Conservation (phyloP, 345 rosid genomes). For the Microthlaspi erraticum region DNA sequence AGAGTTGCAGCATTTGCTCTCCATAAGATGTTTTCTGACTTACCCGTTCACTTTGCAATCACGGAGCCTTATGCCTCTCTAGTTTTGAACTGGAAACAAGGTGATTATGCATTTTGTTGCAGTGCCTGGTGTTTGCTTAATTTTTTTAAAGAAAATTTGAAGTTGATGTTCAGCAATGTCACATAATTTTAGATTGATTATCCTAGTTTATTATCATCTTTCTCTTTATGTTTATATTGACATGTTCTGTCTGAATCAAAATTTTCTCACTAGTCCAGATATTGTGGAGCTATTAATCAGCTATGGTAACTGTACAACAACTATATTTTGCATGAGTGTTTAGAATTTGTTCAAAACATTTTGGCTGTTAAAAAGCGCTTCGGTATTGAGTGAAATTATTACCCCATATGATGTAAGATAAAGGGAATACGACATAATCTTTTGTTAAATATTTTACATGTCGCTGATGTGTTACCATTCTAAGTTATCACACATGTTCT, state of each 20-base stretch:
- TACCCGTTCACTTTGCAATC: constrained; percentile 72
- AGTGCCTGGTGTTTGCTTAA: constrained; percentile 9
- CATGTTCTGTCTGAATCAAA: constrained; percentile 6
- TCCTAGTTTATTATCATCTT: constrained; percentile 7
- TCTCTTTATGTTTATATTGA: constrained; percentile 5
- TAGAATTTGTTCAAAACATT: constrained; percentile 4
- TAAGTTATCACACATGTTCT: constrained; percentile 1
- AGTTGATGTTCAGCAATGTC: constrained; percentile 22
- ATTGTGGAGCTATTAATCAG: not conserved
- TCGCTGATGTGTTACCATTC: constrained; percentile 24
- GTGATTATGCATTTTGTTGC: constrained; percentile 48
- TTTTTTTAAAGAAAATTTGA: not conserved
- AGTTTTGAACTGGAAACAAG: constrained; percentile 76
- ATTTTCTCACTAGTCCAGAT: constrained; percentile 4
- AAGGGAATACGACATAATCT: not conserved
- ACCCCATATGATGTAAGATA: constrained; percentile 1
- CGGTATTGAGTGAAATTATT: not conserved
- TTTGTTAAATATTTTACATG: constrained; percentile 6
- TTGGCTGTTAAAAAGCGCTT: constrained; percentile 6
- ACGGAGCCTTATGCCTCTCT: constrained; percentile 80
- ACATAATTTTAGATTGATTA: constrained; percentile 9
- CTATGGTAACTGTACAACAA: constrained; percentile 15
- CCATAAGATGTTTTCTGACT: constrained; percentile 72
- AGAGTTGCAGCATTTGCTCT: constrained; percentile 84
- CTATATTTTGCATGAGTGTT: constrained; percentile 19